Percentiles rank a stretch among this genome's conserved stretches.
Conservation (phyloP, 495 filamentous ascomycete genomes). For the Entonaema liquescens region DNA sequence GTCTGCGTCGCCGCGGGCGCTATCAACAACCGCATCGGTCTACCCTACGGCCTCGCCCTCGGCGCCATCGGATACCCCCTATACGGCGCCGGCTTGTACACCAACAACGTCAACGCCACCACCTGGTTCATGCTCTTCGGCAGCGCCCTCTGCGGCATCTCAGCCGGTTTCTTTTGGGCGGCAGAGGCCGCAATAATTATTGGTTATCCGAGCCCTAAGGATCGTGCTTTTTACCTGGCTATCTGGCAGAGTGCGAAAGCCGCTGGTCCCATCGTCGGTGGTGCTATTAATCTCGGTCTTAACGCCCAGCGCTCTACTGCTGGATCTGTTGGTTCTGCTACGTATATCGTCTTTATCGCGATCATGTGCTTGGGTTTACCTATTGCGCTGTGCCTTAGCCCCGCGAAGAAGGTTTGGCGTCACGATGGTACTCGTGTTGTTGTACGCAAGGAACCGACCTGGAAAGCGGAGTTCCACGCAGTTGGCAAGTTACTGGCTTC, state of each 20-base stretch:
- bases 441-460: constrained; percentile 42
- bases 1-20: constrained; percentile 47
- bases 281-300: constrained; percentile 40
- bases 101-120: constrained; percentile 36
- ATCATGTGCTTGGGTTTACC: constrained; percentile 42
- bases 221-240: constrained; percentile 37
- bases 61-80: constrained; percentile 40
- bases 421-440: constrained; percentile 39
- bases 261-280: constrained; percentile 38
- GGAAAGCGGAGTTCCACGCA: constrained; percentile 43
- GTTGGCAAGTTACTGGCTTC: constrained; percentile 33
- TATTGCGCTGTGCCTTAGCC: constrained; percentile 38
- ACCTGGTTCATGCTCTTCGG: constrained; percentile 42
- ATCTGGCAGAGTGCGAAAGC: constrained; percentile 50
- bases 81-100: constrained; percentile 39
- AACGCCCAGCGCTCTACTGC: constrained; percentile 33
- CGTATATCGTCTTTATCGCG: constrained; percentile 40
- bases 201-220: constrained; percentile 37
- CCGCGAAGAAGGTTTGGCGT: constrained; percentile 38
- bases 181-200: constrained; percentile 42
- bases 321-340: constrained; percentile 36
- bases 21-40: constrained; percentile 48
- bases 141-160: constrained; percentile 39
- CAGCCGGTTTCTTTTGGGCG: constrained; percentile 43
- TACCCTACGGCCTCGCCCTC: constrained; percentile 43